phyloP scores from a whole-genome alignment of 257 asterid species.

The Solanum habrochaites region DNA sequence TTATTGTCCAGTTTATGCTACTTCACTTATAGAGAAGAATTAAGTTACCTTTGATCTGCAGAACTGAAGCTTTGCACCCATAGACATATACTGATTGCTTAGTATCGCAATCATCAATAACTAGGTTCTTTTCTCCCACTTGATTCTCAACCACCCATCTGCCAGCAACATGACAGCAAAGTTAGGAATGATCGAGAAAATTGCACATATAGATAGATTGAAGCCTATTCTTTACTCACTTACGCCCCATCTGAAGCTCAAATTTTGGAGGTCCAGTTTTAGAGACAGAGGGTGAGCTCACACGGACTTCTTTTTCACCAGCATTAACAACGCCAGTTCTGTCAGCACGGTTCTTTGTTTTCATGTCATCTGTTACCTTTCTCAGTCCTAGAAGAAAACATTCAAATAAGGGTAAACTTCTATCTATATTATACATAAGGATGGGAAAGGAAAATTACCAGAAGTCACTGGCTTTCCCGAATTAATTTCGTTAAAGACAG shows the following conservation, averaged over 20 bases:
- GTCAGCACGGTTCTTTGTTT: slow-evolving; percentile 74
- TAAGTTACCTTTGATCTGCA: slow-evolving; percentile 69
- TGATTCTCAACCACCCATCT: slow-evolving; percentile 99
- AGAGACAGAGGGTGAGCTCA: slow-evolving; percentile 45
- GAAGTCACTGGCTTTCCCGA: slow-evolving; percentile 75
- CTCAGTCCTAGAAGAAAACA: slow-evolving; percentile 48
- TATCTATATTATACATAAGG: neutral
- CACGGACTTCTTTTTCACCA: slow-evolving; percentile 45
- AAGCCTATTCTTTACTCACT: slow-evolving; percentile 46
- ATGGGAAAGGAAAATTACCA: slow-evolving; percentile 32
- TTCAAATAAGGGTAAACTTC: neutral
- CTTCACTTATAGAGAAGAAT: neutral
- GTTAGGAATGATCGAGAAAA: slow-evolving; percentile 2
- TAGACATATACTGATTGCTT: slow-evolving; percentile 85
- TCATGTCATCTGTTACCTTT: slow-evolving; percentile 94
- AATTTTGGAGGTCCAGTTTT: slow-evolving; percentile 83
- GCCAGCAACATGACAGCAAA: slow-evolving; percentile 11
- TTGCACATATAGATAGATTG: neutral
- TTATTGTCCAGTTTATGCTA: neutral
- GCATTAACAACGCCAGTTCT: slow-evolving; percentile 55
- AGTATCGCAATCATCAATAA: slow-evolving; percentile 88
- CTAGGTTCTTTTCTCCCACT: slow-evolving; percentile 68
- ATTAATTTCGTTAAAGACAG: slow-evolving; percentile 79
- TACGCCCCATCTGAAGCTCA: slow-evolving; percentile 99
- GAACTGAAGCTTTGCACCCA: slow-evolving; percentile 92